Base-by-base conservation (phyloP, 164 flowering plant species). In the grape (Vitis vinifera) region DNA sequence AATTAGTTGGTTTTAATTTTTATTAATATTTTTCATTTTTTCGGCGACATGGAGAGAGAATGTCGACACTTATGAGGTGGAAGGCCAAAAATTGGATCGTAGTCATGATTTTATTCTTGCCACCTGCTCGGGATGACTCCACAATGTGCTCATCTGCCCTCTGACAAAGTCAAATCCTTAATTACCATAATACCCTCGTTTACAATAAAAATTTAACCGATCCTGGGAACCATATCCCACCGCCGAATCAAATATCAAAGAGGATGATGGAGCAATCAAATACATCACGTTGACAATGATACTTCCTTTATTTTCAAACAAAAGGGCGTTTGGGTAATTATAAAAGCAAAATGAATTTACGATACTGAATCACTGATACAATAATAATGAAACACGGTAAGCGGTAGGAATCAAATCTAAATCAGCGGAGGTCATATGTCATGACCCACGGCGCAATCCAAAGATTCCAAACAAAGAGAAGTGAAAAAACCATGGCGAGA, bases 401-500 rank as follows among this genome's bases (percentile, higher is more conserved):
- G 27, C 27, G 27, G 27, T 23, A 1, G 27, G 1, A 23, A 23
- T 23, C 27, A 1, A 1, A 23, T 12, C 44, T 27, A 4, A 59
- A 23, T 37, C 27, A 27, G 9, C 8, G 37, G 12, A 12, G 15
- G 62, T 23, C 12, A 11, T 3, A 31, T 37, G 51, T 31, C 50
- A 62, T 14, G 19, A 29, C 15, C 66, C 6, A 48, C 19, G 44
- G 59, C 27, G 27, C 27, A 23, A 23, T 23, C 27, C 2, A 31
- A 31, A 37, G 27, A 23, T 23, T 37, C 30, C 9, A 57, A 53
- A 17, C 19, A 51, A 23, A 6, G 29, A 68, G 52, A 16, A 30
- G 19, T 17, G 44, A n/a, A 10, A 10, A 63, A 60, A 44, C 13
- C 51, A 81, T 81, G 84, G 10, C 60, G 0, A 66, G 64, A 66